Evolutionary conservation across 1,284 basidiomycete genomes (phyloP).

Genomic region (Pseudozyma sp.): DNA sequence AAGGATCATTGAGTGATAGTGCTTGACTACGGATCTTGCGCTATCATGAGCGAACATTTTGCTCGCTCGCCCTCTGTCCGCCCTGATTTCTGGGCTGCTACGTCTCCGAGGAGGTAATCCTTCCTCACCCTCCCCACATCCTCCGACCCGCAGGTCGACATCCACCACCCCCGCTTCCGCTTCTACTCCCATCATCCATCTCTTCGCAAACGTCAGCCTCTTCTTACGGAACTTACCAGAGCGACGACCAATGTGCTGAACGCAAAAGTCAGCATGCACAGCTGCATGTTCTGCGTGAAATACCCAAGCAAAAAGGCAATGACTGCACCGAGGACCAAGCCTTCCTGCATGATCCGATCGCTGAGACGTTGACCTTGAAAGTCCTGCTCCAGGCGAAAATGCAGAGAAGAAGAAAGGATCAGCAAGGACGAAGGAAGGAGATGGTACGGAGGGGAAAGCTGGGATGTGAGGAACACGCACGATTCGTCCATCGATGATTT

Average conservation of each 20-base stretch:
- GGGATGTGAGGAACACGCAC: slow-evolving; percentile 18
- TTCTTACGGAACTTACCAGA: slow-evolving; percentile 20
- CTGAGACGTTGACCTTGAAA: slow-evolving; percentile 39
- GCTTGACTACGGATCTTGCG: too few relatives aligned
- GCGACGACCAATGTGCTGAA: slow-evolving; percentile 15
- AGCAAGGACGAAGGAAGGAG: neutral
- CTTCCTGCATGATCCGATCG: slow-evolving; percentile 48
- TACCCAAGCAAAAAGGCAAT: slow-evolving; percentile 36
- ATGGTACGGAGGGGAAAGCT: neutral
- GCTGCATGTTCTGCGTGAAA: slow-evolving; percentile 32
- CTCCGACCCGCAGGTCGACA: too few relatives aligned
- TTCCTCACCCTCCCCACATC: too few relatives aligned
- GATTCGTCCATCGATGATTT: slow-evolving; percentile 40
- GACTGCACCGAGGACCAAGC: slow-evolving; percentile 14
- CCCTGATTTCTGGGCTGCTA: too few relatives aligned
- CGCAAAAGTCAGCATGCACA: slow-evolving; percentile 35
- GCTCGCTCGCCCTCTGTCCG: too few relatives aligned
- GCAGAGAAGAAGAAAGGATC: neutral
- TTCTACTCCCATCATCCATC: too few relatives aligned
- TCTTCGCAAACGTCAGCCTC: too few relatives aligned
- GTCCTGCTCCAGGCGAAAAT: slow-evolving; percentile 17
- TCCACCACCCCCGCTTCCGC: too few relatives aligned
- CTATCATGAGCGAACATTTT: too few relatives aligned
- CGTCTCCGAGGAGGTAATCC: too few relatives aligned
- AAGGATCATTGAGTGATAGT: too few relatives aligned